Evolutionary conservation across 352 stramenopile species (phyloP), one percentile per base, ranked within the genome.

Genomic region (Phytophthora idaei): DNA sequence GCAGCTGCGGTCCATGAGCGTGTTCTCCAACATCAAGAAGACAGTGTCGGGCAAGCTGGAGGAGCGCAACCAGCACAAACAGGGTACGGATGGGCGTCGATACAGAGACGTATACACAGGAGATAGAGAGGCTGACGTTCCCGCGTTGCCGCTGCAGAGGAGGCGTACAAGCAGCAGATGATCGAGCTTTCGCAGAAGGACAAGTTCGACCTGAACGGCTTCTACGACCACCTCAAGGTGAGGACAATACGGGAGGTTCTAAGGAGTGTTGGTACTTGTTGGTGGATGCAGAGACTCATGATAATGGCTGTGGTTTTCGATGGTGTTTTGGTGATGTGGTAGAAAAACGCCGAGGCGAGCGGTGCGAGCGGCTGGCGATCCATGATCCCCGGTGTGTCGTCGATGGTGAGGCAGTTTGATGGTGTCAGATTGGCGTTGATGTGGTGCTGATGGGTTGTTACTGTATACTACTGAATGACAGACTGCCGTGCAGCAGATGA

Each of bases 401-500:
- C 83, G 39, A 92, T 92, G 84, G 86, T 94, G 57, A 37, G 61
- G 42, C n/a, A 34, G 10, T 52, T 49, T 28, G 10, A 17, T 48
- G 25, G 9, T 58, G 46, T 55, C 52, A 54, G n/a, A 1, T 36
- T 42, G 15, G 9, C 12, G 8, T 64, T 57, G 11, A 52, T 44
- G 11, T n/a, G 8, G 39, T 61, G 45, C 47, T 70, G 31, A 57
- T 55, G 11, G 11, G 21, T 21, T 27, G 21, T 21, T 21, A 21
- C 21, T 32, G 31, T 21, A 12, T 67, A 25, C 55, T 67, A 29
- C 27, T 55, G 6, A 4, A 28, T 58, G 2, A 59, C 39, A 95
- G 87, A 91, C 79, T 66, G 85, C 83, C 17, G 87, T 95, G 44
- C 85, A 95, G 69, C 88, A 95, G 61, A 79, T 95, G 62, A 95